A percentile compares a stretch with the other conserved stretches of the same genome.
These are phyloP conservation scores for Ciborinia camelliae DNA, from an alignment of 2,329 filamentous ascomycete species.

Conservation along the genomic window DNA sequence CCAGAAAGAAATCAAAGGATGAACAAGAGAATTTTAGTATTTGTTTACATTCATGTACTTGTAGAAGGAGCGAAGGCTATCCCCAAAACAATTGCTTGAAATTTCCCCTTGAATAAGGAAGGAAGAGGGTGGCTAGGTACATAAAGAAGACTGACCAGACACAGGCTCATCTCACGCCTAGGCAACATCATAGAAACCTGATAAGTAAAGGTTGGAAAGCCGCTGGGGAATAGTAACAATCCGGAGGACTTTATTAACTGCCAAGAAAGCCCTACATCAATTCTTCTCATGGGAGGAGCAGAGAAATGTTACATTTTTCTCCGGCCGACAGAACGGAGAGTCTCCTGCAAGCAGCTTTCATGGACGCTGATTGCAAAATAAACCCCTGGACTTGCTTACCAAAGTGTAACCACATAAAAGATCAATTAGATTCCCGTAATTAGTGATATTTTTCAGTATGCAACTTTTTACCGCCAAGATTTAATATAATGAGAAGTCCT, in stretches of 20 bases:
- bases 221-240: neutral
- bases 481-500: neutral
- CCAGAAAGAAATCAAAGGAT: neutral
- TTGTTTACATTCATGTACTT: neutral
- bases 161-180: neutral
- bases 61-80: neutral
- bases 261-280: neutral
- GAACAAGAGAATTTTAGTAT: neutral
- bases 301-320: neutral
- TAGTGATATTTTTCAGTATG: neutral
- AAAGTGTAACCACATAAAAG: neutral
- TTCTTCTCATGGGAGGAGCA: too few relatives aligned
- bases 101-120: neutral
- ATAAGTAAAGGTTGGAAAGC: neutral
- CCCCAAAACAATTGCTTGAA: neutral
- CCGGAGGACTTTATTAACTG: neutral
- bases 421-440: neutral
- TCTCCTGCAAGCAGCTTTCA: neutral
- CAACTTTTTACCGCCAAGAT: neutral
- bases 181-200: neutral
- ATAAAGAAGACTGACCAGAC: neutral
- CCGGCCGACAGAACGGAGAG: neutral
- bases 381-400: neutral
- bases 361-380: neutral
- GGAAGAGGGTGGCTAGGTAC: neutral